Percentiles rank a stretch among this genome's conserved stretches.
Conservation (phyloP, 345 rosid genomes). For the Citrus sp. region DNA sequence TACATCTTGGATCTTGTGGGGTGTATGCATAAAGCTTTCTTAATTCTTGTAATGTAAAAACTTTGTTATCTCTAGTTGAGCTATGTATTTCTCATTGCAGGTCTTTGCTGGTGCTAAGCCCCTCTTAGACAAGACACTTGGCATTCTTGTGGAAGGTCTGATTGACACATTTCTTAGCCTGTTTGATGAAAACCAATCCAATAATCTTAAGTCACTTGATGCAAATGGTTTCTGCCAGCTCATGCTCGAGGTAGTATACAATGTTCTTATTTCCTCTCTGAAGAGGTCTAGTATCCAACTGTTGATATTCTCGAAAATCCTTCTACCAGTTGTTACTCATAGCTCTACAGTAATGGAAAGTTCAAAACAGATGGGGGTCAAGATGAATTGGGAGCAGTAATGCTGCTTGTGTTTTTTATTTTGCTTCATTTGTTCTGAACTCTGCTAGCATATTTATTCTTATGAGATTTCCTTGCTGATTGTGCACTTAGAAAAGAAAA, state of each 20-base stretch:
- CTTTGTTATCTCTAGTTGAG: background rate
- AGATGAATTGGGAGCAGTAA: no score
- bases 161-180: conserved; percentile 86
- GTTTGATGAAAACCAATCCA: conserved; percentile 63
- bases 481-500: no score
- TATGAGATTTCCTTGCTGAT: background rate
- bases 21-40: background rate
- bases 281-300: conserved; percentile 2
- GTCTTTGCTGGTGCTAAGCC: conserved; percentile 97
- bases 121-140: conserved; percentile 84
- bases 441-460: background rate
- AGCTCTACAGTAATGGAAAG: background rate
- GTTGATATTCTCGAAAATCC: background rate
- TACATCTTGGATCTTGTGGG: conserved; percentile 1
- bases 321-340: background rate
- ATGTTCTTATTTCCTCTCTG: conserved; percentile 1
- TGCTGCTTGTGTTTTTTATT: no score
- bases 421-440: no score
- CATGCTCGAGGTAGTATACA: conserved; percentile 81
- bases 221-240: conserved; percentile 97
- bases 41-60: background rate
- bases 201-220: conserved; percentile 68
- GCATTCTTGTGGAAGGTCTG: conserved; percentile 92
- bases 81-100: conserved; percentile 31
- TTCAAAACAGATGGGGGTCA: background rate